Evolutionary conservation across 1,284 basidiomycete species (phyloP).

Genomic region (Heimioporus retisporus): DNA sequence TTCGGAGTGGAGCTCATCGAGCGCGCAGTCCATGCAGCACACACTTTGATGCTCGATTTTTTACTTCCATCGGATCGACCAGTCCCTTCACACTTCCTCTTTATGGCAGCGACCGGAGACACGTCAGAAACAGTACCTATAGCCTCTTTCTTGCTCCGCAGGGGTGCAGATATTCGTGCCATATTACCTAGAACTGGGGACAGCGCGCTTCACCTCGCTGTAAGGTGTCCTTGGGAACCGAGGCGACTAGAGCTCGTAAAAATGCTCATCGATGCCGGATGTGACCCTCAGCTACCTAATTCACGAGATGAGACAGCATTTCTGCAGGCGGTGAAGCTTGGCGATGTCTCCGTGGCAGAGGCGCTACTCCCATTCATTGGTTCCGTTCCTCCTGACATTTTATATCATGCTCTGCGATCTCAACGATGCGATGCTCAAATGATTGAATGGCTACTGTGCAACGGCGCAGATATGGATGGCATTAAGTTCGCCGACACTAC

Average conservation of each 20-base stretch:
- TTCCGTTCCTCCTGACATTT: too few species aligned
- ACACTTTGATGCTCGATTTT: constrained; percentile 2
- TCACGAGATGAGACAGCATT: neutral
- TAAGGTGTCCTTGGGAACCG: constrained; percentile 6
- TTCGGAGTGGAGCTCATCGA: constrained; percentile 1
- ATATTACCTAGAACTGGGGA: neutral
- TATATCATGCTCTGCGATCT: too few species aligned
- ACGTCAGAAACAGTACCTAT: neutral
- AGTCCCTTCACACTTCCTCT: neutral
- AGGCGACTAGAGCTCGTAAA: neutral
- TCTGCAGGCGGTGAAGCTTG: too few species aligned
- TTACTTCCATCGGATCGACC: constrained; percentile 2
- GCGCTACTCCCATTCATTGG: too few species aligned
- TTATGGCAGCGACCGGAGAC: neutral
- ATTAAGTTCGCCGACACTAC: too few species aligned
- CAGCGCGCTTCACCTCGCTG: constrained; percentile 4
- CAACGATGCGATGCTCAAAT: too few species aligned
- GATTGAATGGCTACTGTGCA: too few species aligned
- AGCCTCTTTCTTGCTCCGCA: neutral
- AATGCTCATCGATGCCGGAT: neutral
- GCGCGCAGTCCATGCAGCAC: neutral
- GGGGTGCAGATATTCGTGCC: neutral
- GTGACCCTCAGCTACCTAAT: neutral
- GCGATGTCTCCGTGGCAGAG: too few species aligned
- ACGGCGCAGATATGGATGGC: too few species aligned